Conservation (phyloP, 2,329 filamentous ascomycete genomes). For the Neoarthrinium moseri region DNA sequence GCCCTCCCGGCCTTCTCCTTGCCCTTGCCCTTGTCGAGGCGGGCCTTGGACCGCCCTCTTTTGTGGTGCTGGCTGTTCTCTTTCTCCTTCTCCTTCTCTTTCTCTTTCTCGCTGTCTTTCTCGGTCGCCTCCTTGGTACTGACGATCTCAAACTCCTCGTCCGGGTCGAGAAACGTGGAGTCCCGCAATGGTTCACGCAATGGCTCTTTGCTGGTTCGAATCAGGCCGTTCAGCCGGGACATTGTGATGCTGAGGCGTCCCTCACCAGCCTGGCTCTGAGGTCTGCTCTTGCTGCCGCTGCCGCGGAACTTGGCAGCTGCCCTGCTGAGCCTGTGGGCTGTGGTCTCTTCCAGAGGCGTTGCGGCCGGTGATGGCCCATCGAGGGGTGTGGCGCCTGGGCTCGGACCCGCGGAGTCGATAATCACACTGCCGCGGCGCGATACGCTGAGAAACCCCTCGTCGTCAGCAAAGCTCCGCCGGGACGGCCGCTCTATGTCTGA, state of each 20-base stretch:
- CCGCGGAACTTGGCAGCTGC: conserved; percentile 55
- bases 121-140: conserved; percentile 11
- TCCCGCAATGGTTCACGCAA: conserved; percentile 30
- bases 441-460: conserved; percentile 34
- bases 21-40: conserved; percentile 18
- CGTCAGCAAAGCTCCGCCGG: conserved; percentile 46
- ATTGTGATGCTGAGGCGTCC: conserved; percentile 57
- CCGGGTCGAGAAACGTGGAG: conserved; percentile 15
- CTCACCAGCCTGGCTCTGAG: conserved; percentile 58
- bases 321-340: conserved; percentile 54
- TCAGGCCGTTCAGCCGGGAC: conserved; percentile 51
- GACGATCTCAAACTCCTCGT: conserved; percentile 24
- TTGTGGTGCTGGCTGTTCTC: conserved; percentile 16
- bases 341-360: conserved; percentile 51
- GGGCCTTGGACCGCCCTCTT: conserved; percentile 10
- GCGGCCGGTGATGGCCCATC: conserved; percentile 36
- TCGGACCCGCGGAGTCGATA: conserved; percentile 38
- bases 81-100: conserved; percentile 20
- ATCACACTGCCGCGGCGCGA: conserved; percentile 49
- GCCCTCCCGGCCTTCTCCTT: conserved; percentile 23
- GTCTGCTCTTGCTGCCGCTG: conserved; percentile 47
- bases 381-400: conserved; percentile 33
- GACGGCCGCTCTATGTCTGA: conserved; percentile 49
- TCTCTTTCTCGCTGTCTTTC: conserved; percentile 19
- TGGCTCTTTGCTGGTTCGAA: conserved; percentile 50